Conservation (phyloP, 139 green algal genomes). For the Tetradesmus lagerheimii region DNA sequence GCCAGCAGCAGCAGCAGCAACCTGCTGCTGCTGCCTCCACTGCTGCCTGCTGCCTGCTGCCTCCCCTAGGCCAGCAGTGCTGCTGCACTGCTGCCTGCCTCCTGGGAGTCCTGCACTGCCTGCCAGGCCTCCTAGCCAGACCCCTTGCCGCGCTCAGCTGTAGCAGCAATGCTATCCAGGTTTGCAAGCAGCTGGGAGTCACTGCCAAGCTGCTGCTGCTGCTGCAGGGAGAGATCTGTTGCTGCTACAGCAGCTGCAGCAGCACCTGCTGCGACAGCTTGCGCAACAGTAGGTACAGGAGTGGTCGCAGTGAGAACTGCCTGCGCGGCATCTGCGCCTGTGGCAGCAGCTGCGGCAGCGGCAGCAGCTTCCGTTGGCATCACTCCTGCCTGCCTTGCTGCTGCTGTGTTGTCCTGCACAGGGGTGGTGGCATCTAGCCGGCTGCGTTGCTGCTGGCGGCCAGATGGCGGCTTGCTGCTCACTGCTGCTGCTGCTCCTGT, state of each 20-base stretch:
- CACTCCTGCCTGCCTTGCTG: background rate
- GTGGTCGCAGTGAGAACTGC: background rate
- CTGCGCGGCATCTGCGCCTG: background rate
- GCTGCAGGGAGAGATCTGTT: background rate
- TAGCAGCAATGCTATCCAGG: background rate
- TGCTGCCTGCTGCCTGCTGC: background rate
- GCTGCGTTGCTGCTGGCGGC: slow-evolving; percentile 13
- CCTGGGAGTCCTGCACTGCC: background rate
- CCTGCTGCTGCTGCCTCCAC: background rate
- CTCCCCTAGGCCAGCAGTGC: background rate
- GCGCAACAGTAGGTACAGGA: background rate
- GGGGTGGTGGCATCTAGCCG: background rate
- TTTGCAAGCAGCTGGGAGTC: background rate
- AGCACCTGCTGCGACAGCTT: background rate
- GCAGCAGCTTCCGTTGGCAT: background rate
- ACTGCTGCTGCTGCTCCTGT: slow-evolving; percentile 4
- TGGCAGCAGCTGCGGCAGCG: background rate
- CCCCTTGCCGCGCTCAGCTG: background rate
- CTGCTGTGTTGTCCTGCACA: background rate
- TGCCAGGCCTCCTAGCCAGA: background rate
- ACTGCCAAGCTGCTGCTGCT: background rate
- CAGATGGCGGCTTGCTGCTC: background rate
- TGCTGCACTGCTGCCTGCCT: background rate
- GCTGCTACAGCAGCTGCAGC: background rate
- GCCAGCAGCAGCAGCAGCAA: background rate